A percentile compares a stretch with the other conserved stretches of the same genome.
These are phyloP conservation scores for Candida freyschussii DNA, from an alignment of 1,139 yeast species.

Conservation along the genomic window DNA sequence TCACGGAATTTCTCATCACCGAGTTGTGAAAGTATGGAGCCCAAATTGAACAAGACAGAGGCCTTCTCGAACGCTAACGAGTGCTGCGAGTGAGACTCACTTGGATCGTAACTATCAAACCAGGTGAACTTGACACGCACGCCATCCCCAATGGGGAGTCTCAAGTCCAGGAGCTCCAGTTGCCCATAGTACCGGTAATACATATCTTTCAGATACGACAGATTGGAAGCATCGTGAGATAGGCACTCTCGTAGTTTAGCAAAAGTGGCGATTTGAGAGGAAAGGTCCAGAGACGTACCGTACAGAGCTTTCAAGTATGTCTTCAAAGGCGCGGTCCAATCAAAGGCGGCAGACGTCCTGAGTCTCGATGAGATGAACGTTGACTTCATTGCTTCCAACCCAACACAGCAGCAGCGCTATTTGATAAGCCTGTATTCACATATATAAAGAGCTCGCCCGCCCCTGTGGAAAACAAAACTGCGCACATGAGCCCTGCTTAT, in stretches of 20 bases:
- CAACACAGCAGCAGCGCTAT: too few relatives aligned
- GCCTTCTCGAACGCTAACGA: slow-evolving; percentile 90
- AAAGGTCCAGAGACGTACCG: slow-evolving; percentile 57
- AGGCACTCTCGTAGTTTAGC: slow-evolving; percentile 60
- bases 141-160: slow-evolving; percentile 65
- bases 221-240: slow-evolving; percentile 35
- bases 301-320: slow-evolving; percentile 57
- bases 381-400: slow-evolving; percentile 21
- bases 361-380: slow-evolving; percentile 24
- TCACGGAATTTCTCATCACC: slow-evolving; percentile 39
- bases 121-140: slow-evolving; percentile 67
- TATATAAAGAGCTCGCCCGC: too few relatives aligned
- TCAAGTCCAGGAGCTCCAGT: slow-evolving; percentile 69
- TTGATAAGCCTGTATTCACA: too few relatives aligned
- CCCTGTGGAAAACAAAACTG: too few relatives aligned
- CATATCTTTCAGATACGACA: slow-evolving; percentile 12
- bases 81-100: slow-evolving; percentile 51
- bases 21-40: slow-evolving; percentile 46
- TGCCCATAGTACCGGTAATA: slow-evolving; percentile 74
- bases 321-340: slow-evolving; percentile 63
- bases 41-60: slow-evolving; percentile 71
- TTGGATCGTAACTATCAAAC: slow-evolving; percentile 66
- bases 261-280: slow-evolving; percentile 50
- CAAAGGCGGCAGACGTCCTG: slow-evolving; percentile 56
- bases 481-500: too few relatives aligned